Conservation (phyloP, 2,329 filamentous ascomycete genomes). For the Penicillium palitans region DNA sequence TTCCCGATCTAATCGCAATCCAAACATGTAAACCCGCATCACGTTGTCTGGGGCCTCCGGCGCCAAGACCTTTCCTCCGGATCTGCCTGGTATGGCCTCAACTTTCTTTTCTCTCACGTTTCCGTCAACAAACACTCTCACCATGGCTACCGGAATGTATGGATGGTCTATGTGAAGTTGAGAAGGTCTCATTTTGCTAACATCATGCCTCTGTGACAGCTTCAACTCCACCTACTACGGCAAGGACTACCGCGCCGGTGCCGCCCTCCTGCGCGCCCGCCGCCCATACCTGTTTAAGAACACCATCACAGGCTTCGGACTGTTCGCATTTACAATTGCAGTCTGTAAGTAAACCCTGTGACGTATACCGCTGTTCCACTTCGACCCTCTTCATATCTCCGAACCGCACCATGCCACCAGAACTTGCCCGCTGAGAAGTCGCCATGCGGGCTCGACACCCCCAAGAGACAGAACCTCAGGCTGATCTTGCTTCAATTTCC, state of each 20-base stretch:
- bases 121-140: constrained; percentile 5
- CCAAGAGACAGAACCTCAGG: not conserved
- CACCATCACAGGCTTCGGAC: constrained; percentile 71
- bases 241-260: constrained; percentile 77
- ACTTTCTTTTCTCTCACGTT: constrained; percentile 9
- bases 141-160: constrained; percentile 30
- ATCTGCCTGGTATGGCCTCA: constrained; percentile 15
- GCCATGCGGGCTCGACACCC: not conserved
- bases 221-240: constrained; percentile 89
- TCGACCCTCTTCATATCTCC: not conserved
- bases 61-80: constrained; percentile 25
- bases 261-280: constrained; percentile 86
- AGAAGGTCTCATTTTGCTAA: constrained; percentile 5
- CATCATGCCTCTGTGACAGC: constrained; percentile 34
- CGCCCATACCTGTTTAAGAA: constrained; percentile 93
- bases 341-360: constrained; percentile 68
- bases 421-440: not conserved
- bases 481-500: constrained; percentile 8
- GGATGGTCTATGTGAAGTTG: not conserved
- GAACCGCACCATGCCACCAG: constrained; percentile 9
- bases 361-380: not conserved
- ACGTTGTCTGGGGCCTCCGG: constrained; percentile 2
- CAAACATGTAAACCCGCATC: constrained; percentile 1
- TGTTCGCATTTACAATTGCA: constrained; percentile 73
- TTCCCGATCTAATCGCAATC: not conserved